Evolutionary conservation across 164 flowering plant genomes (phyloP), one percentile per base, ranked within the genome.

Genomic region (Vitis rotundifolia): DNA sequence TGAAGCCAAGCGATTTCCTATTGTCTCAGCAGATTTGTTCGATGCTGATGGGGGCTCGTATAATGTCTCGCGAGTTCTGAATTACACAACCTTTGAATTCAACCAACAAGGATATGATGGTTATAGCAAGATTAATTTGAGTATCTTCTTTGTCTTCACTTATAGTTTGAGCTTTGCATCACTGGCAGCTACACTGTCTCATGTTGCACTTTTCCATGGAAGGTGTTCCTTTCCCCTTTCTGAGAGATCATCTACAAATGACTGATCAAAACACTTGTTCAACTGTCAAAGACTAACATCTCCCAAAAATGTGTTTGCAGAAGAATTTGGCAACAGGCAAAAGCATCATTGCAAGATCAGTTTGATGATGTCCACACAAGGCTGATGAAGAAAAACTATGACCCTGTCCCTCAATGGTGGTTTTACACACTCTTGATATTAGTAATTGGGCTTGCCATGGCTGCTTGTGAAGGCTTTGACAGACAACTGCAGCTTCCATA

Each of bases 361-460:
- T 71, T 69, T 10, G 78, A 70, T 1, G 87, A 85, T 59, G 79
- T 83, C 1, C 86, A 88, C 65, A 77, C 85, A 0, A 79, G 85
- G 64, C 9, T 87, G 59, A 88, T 88, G 90, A 85, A 73, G 79
- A 83, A 80, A 31, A 87, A 85, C 79, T 87, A 88, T 19, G 73
- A 82, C 1, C 63, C 70, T 2, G 88, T 87, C 11, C 93, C 93
- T 29, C 80, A 84, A 31, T 87, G 88, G 90, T 88, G 89, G 90
- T 88, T 88, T 50, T 61, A 76, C 64, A 10, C 68, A 5, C 54
- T 87, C 29, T 47, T 87, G 68, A 22, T 77, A 0, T 14, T 75
- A 7, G 67, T 70, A 0, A 16, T 73, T 9, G 79, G 49, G 2
- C 62, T 82, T 11, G 68, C 89, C 14, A 19, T 87, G 37, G 19